These are phyloP conservation scores for Aspergillus fijiensis DNA, from an alignment of 2,329 filamentous ascomycete species.

Conservation along the genomic window DNA sequence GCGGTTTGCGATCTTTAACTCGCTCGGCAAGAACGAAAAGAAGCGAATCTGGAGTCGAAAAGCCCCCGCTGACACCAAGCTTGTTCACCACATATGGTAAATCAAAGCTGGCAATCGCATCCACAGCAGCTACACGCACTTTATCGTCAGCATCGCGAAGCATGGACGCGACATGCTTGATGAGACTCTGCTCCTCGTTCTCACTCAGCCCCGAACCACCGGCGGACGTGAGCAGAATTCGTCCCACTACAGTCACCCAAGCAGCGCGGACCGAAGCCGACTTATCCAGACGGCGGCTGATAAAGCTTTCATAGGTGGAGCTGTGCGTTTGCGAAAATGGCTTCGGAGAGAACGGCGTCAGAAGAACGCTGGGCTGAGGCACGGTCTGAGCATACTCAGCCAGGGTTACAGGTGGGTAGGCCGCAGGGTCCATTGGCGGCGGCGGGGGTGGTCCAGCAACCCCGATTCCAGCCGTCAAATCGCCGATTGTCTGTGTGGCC, in stretches of 20 bases:
- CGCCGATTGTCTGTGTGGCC: constrained; percentile 90
- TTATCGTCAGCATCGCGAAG: constrained; percentile 86
- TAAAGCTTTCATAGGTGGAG: constrained; percentile 76
- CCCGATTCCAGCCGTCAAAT: constrained; percentile 91
- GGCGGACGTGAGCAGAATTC: constrained; percentile 86
- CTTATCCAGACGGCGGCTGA: constrained; percentile 84
- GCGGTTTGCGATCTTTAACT: constrained; percentile 78
- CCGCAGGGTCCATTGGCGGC: constrained; percentile 72
- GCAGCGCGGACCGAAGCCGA: constrained; percentile 75
- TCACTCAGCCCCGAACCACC: constrained; percentile 84
- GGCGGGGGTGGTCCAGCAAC: constrained; percentile 79
- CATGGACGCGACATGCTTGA: constrained; percentile 74
- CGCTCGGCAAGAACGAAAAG: constrained; percentile 81
- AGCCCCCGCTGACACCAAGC: constrained; percentile 71
- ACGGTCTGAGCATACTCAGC: constrained; percentile 53
- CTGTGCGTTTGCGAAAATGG: constrained; percentile 84
- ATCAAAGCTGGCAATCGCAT: constrained; percentile 75
- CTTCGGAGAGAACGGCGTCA: constrained; percentile 80
- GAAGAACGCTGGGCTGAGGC: constrained; percentile 61
- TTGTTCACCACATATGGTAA: constrained; percentile 80
- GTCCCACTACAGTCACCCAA: constrained; percentile 80
- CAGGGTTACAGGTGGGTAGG: constrained; percentile 67
- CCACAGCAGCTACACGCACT: constrained; percentile 85
- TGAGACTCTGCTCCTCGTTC: constrained; percentile 74
- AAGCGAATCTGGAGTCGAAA: constrained; percentile 73